These are phyloP conservation scores for Paraglomus brasilianum DNA, from an alignment of 192 early-diverging fungal species.

Conservation along the genomic window DNA sequence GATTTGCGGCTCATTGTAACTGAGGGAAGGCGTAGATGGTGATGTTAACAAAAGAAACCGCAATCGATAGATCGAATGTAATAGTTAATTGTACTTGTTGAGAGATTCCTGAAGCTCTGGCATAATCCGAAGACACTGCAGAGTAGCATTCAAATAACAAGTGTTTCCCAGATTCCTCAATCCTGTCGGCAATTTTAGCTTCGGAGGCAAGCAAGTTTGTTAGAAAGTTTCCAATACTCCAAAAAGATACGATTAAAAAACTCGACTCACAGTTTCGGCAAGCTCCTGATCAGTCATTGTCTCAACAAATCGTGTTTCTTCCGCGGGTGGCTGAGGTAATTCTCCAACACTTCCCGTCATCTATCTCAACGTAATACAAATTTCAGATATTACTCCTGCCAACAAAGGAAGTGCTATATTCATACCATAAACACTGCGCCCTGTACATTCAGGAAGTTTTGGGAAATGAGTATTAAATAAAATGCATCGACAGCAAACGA, in stretches of 20 bases:
- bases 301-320: slow-evolving; percentile 79
- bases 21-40: not conserved
- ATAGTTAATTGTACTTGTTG: slow-evolving; percentile 41
- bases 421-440: slow-evolving; percentile 39
- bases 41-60: not conserved
- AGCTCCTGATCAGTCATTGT: slow-evolving; percentile 90
- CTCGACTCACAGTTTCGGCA: slow-evolving; percentile 69
- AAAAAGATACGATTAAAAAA: not conserved
- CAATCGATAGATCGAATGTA: not conserved
- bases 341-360: slow-evolving; percentile 98
- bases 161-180: slow-evolving; percentile 93
- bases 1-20: slow-evolving; percentile 48
- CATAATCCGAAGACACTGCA: slow-evolving; percentile 90
- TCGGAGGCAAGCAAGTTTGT: not conserved
- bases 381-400: not conserved
- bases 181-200: slow-evolving; percentile 90
- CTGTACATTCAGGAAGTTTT: slow-evolving; percentile 11
- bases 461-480: not conserved
- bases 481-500: slow-evolving; percentile 30
- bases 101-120: slow-evolving; percentile 74
- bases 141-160: slow-evolving; percentile 84
- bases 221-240: not conserved
- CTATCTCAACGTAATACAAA: slow-evolving; percentile 34
- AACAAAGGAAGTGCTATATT: not conserved
- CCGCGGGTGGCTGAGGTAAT: slow-evolving; percentile 77